These are phyloP conservation scores for Ananas comosus DNA, from an alignment of 176 grass and related monocot genomes.

Conservation along the genomic window DNA sequence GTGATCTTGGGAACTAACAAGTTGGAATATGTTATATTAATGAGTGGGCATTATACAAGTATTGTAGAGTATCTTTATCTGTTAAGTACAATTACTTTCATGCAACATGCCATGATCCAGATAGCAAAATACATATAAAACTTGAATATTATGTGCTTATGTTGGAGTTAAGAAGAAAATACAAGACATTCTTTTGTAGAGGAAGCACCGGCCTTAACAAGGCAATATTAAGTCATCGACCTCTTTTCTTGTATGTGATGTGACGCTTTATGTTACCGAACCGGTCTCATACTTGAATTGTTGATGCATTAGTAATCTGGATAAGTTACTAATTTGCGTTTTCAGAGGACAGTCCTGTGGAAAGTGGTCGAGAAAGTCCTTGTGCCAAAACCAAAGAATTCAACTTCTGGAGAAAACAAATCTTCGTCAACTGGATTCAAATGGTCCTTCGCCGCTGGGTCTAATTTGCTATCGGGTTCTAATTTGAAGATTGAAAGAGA, in stretches of 20 bases:
- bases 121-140: no score
- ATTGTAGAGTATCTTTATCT: no score
- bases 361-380: constrained; percentile 59
- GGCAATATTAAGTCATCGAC: no score
- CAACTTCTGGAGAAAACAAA: constrained; percentile 11
- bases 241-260: no score
- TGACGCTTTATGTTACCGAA: no score
- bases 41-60: background rate
- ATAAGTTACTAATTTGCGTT: constrained; percentile 44
- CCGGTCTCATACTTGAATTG: background rate
- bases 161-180: no score
- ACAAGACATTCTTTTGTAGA: no score
- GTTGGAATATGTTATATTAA: background rate
- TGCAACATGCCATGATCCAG: no score
- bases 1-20: background rate
- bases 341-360: constrained; percentile 89
- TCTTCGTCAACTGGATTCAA: constrained; percentile 30
- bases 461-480: constrained; percentile 48
- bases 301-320: constrained; percentile 9
- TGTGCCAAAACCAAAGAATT: constrained; percentile 35
- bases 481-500: constrained; percentile 44
- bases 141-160: no score
- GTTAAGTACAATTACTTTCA: no score
- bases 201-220: no score
- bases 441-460: constrained; percentile 73